phyloP scores from a whole-genome alignment of 73 alveolate species.

The Paramecium octaurelia region DNA sequence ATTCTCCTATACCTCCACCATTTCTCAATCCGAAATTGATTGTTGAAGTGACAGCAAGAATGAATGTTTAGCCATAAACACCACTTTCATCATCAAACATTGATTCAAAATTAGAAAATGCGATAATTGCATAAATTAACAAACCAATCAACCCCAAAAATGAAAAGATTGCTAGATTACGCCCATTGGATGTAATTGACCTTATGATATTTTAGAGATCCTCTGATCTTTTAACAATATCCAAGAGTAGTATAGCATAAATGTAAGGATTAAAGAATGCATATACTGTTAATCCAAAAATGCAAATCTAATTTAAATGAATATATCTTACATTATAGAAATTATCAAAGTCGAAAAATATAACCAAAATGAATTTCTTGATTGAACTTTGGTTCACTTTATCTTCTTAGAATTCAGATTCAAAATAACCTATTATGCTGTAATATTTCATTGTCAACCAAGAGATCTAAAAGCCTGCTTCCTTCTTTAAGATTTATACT shows the following conservation, averaged over 20 bases:
- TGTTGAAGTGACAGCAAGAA: conserved; percentile 51
- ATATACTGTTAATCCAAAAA: conserved; percentile 47
- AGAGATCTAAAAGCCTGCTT: conserved; percentile 54
- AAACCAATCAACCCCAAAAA: conserved; percentile 39
- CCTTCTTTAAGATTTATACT: conserved; percentile 33
- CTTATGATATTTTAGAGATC: conserved; percentile 55
- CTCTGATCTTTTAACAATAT: conserved; percentile 58
- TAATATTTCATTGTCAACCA: neutral
- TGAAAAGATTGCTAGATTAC: conserved; percentile 37
- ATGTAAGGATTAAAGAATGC: conserved; percentile 60
- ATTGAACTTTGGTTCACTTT: neutral
- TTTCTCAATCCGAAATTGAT: conserved; percentile 55
- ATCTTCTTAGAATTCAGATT: neutral
- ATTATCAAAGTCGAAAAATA: conserved; percentile 3
- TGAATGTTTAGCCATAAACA: conserved; percentile 5
- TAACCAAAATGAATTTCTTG: neutral
- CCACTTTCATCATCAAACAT: conserved; percentile 10
- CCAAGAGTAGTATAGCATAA: conserved; percentile 51
- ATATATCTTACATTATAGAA: neutral
- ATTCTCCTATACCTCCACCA: conserved; percentile 62
- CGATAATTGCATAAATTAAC: conserved; percentile 44
- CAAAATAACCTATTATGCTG: neutral
- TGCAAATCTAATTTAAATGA: neutral
- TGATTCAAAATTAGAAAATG: neutral
- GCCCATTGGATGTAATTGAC: conserved; percentile 54